These are phyloP conservation scores for Chaetoceros muelleri DNA, from an alignment of 108 stramenopile species.

Conservation along the genomic window DNA sequence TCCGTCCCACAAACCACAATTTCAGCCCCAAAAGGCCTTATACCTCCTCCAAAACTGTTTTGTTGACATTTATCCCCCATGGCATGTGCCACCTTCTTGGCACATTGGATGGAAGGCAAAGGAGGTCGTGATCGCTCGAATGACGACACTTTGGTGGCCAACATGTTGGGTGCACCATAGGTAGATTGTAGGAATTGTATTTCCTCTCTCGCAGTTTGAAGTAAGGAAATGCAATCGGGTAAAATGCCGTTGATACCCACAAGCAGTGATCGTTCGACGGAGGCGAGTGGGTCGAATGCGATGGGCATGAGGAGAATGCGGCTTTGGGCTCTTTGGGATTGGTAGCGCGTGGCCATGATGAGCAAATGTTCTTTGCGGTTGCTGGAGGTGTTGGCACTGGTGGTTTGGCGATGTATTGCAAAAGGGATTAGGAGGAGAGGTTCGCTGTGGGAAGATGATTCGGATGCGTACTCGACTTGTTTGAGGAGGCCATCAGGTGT, in stretches of 20 bases:
- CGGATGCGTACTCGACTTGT: slow-evolving; percentile 77
- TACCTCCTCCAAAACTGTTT: slow-evolving; percentile 66
- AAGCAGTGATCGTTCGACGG: slow-evolving; percentile 12
- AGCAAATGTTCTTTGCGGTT: no score
- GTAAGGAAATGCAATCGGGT: slow-evolving; percentile 42
- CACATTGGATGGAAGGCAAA: background rate
- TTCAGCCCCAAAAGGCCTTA: slow-evolving; percentile 62
- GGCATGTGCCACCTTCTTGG: slow-evolving; percentile 11
- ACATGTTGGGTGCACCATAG: slow-evolving; percentile 10
- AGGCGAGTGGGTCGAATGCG: background rate
- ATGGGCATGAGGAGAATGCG: background rate
- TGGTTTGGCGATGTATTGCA: background rate
- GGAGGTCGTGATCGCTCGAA: background rate
- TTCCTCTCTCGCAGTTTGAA: slow-evolving; percentile 22
- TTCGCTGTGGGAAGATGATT: slow-evolving; percentile 37
- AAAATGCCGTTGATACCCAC: slow-evolving; percentile 58
- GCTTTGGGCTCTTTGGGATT: background rate
- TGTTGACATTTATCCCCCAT: slow-evolving; percentile 55
- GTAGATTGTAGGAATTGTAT: slow-evolving; percentile 8
- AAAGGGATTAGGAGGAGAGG: slow-evolving; percentile 41
- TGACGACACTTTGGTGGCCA: slow-evolving; percentile 3
- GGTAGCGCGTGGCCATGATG: background rate
- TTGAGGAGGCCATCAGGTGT: slow-evolving; percentile 76
- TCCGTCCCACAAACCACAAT: slow-evolving; percentile 40
- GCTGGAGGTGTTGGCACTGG: no score